Evolutionary conservation across 1,139 yeast genomes (phyloP).

Genomic region (Protomyces arabidopsidicola): DNA sequence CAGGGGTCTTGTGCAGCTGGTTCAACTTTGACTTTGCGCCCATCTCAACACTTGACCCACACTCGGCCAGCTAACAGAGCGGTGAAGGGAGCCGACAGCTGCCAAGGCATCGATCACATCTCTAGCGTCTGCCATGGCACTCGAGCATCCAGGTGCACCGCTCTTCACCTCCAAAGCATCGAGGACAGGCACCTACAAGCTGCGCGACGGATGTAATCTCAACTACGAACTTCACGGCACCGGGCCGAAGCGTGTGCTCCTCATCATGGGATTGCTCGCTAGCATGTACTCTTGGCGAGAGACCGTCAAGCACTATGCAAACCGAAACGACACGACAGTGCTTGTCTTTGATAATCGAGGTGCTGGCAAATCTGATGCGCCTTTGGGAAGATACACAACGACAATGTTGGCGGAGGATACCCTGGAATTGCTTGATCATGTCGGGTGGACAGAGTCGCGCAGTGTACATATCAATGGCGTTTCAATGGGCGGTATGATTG

Average conservation of each 20-base stretch:
- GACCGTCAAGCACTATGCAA: slow-evolving; percentile 6
- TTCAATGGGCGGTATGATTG: slow-evolving; percentile 28
- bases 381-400: slow-evolving; percentile 24
- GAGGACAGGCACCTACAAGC: slow-evolving; percentile 4
- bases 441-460: slow-evolving; percentile 19
- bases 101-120: no score
- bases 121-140: no score
- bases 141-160: slow-evolving; percentile 1
- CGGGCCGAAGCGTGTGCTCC: slow-evolving; percentile 7
- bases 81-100: no score
- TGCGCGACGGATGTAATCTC: slow-evolving; percentile 15
- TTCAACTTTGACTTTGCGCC: no score
- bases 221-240: slow-evolving; percentile 23
- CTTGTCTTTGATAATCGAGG: slow-evolving; percentile 21
- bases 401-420: slow-evolving; percentile 18
- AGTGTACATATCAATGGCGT: slow-evolving; percentile 18
- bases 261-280: slow-evolving; percentile 25
- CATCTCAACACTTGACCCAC: no score
- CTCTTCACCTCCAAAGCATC: slow-evolving; percentile 11
- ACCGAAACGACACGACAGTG: slow-evolving; percentile 2
- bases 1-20: no score
- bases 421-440: slow-evolving; percentile 18
- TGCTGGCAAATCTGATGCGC: slow-evolving; percentile 14
- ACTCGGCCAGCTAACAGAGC: no score
- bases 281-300: slow-evolving; percentile 23